Base-by-base conservation (phyloP, 169 alveolate species). In the Theileria equi region DNA sequence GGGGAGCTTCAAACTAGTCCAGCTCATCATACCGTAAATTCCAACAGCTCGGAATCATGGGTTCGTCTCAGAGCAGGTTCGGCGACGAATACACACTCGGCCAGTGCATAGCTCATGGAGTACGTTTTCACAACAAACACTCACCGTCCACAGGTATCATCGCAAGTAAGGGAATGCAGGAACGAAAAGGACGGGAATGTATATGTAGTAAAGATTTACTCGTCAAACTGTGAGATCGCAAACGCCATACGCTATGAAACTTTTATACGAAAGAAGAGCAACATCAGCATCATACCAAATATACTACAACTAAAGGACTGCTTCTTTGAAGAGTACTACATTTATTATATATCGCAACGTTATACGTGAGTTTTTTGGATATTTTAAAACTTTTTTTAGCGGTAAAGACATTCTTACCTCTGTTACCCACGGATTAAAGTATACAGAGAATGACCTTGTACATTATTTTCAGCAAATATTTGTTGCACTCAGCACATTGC, bases 41-140 rank as follows among this genome's bases (percentile, higher is more conserved):
- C n/a, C n/a, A n/a, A n/a, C n/a, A 38, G 45, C n/a, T 38, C 13
- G 13, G 45, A n/a, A 55, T 43, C 29, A 55, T 55, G 66, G 35
- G 66, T 34, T 36, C 29, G 21, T 36, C 29, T 10, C 36, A 31
- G 19, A 21, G 44, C 52, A 55, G 38, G 38, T 55, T 55, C 66
- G 63, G 38, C 29, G 38, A 55, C 36, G 66, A 55, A n/a, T 55
- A 36, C 29, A 55, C 49, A 11, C 66, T 55, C 3, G 66, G 66
- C 16, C 29, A 8, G 23, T 11, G 66, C 19, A 44, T 44, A 5
- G 52, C 23, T 5, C 10, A 44, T 44, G 3, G 3, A 4, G 23
- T 44, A 34, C 61, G 5, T 21, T 23, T 52, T 21, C 28, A 5
- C 49, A 3, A 52, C 10, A 23, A n/a, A n/a, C 3, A 23, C 21